A percentile compares a stretch with the other conserved stretches of the same genome.
Conservation (phyloP, 2,329 filamentous ascomycete species). For the Aspergillus viridinutans region DNA sequence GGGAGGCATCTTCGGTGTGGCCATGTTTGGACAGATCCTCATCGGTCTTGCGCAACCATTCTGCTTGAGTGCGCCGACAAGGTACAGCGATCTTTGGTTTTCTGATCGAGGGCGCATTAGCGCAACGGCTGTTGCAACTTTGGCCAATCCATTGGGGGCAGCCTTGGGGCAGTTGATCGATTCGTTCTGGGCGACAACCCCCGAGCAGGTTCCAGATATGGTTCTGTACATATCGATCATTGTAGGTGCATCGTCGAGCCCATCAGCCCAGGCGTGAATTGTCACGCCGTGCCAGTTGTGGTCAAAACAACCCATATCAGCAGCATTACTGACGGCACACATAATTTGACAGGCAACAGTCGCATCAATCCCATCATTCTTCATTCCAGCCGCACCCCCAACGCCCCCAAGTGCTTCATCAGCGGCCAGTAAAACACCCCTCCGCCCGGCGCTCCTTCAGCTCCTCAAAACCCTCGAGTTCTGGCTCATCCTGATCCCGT, state of each 20-base stretch:
- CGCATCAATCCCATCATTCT: conserved; percentile 69
- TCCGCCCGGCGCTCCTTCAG: conserved; percentile 50
- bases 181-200: conserved; percentile 65
- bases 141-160: conserved; percentile 87
- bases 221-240: conserved; percentile 83
- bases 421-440: conserved; percentile 51
- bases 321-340: neutral
- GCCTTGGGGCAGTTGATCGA: conserved; percentile 84
- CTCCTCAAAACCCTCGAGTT: conserved; percentile 64
- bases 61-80: conserved; percentile 79
- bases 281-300: neutral
- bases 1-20: conserved; percentile 65
- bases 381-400: conserved; percentile 72
- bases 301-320: neutral
- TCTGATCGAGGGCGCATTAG: conserved; percentile 76
- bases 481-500: conserved; percentile 78
- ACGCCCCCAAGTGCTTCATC: conserved; percentile 70
- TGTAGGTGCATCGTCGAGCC: conserved; percentile 46
- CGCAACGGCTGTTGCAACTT: conserved; percentile 76
- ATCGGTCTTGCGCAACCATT: conserved; percentile 89
- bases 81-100: conserved; percentile 95
- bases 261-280: neutral
- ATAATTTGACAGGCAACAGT: conserved; percentile 50
- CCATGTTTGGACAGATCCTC: conserved; percentile 88
- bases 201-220: conserved; percentile 68